phyloP scores from a whole-genome alignment of 495 filamentous ascomycete genomes.

The Oleoguttula mirabilis region DNA sequence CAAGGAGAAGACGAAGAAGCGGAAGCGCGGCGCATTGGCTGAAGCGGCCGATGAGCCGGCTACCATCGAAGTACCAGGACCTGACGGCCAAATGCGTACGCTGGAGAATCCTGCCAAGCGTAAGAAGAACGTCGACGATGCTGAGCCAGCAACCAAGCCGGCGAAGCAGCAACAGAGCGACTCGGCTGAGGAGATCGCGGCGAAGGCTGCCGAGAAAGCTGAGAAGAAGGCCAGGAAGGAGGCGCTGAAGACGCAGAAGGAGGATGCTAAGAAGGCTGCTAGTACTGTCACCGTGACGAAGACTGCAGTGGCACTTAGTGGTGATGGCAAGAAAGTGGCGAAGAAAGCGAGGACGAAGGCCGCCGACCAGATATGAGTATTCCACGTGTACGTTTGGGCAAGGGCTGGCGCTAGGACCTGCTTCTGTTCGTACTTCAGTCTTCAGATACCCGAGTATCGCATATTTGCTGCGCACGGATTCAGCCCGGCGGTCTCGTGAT shows the following conservation, averaged over 20 bases:
- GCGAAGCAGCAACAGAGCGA: constrained; percentile 28
- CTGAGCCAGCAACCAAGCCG: constrained; percentile 31
- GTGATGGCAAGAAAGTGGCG: constrained; percentile 1
- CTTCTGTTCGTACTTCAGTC: too few species aligned
- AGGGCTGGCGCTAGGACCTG: too few species aligned
- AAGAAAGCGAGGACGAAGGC: constrained; percentile 9
- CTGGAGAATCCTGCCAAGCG: constrained; percentile 1
- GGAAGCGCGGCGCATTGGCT: constrained; percentile 29
- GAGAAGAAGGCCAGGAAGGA: constrained; percentile 28
- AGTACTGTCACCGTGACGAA: background rate
- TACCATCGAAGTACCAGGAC: constrained; percentile 17
- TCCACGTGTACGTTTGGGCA: too few species aligned
- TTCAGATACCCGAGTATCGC: too few species aligned
- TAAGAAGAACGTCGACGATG: background rate
- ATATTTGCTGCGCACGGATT: too few species aligned
- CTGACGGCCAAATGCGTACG: constrained; percentile 27
- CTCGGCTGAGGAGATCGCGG: constrained; percentile 25
- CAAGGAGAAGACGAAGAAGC: constrained; percentile 48
- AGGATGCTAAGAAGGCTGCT: constrained; percentile 32
- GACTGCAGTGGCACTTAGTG: background rate
- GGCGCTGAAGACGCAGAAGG: constrained; percentile 38
- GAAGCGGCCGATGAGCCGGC: constrained; percentile 1
- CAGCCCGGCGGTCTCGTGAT: too few species aligned
- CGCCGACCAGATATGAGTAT: constrained; percentile 9
- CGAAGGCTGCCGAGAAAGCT: constrained; percentile 40